phyloP scores from a whole-genome alignment of 75 land plant genomes.

The Cunninghamia lanceolata region DNA sequence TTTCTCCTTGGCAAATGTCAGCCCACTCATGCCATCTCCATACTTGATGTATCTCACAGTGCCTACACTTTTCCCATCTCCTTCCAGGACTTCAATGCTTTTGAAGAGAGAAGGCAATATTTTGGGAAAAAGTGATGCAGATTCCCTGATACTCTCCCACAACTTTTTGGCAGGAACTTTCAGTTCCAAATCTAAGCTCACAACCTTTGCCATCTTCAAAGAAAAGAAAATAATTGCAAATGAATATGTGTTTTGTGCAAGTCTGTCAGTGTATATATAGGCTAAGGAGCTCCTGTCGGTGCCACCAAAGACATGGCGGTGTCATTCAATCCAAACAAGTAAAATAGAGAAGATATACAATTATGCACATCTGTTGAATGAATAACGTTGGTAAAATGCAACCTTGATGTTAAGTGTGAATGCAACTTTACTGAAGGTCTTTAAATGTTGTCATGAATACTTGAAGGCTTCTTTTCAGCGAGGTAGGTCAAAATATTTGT shows the following conservation, averaged over 20 bases:
- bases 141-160: constrained; percentile 47
- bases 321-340: background rate
- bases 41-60: constrained; percentile 55
- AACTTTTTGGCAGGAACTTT: constrained; percentile 39
- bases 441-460: background rate
- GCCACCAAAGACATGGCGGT: background rate
- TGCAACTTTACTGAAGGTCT: background rate
- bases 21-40: constrained; percentile 30
- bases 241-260: background rate
- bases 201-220: constrained; percentile 2
- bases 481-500: background rate
- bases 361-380: background rate
- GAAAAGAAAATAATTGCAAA: background rate
- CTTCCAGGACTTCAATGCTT: constrained; percentile 53
- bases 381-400: background rate
- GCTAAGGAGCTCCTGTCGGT: background rate
- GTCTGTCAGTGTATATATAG: background rate
- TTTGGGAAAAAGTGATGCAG: constrained; percentile 48
- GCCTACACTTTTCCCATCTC: constrained; percentile 60
- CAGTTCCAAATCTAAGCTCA: constrained; percentile 41
- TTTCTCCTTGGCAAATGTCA: constrained; percentile 51
- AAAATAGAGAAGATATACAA: background rate
- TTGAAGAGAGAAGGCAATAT: constrained; percentile 53
- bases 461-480: background rate
- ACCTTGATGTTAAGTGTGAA: background rate